Base-by-base conservation (phyloP, 148 eudicot species). In the Simmondsia chinensis region DNA sequence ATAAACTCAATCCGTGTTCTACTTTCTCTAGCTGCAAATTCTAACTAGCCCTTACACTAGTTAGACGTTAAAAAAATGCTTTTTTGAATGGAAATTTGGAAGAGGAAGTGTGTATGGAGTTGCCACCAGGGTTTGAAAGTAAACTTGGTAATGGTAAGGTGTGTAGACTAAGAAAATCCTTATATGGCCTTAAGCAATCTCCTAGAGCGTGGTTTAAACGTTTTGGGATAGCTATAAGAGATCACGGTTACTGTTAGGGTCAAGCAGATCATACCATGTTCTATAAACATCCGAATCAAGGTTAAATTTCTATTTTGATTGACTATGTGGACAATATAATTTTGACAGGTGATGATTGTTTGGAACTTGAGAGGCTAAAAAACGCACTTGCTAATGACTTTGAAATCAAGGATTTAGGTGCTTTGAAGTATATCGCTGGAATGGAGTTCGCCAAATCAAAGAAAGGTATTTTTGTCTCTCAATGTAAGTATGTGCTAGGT, bases 181-280 rank as follows among this genome's bases (percentile, higher is more conserved):
- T 17, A 29, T 45, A 45, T 16, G n/a, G 35, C 22, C 50, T 15
- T 2, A 29, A 29, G 15, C 35, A 45, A 9, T 15, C 50, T 45
- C 48, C 32, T 8, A 43, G 48, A 43, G 48, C 48, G 25, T 45
- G 50, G 35, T 29, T 27, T 27, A n/a, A 45, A 27, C 35, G n/a
- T n/a, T n/a, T n/a, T n/a, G 35, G 35, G 20, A 15, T 2, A 16
- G 16, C 33, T 28, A 11, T 29, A 1, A 45, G 8, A 7, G 24
- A 20, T 23, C 17, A 44, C 28, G 49, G 49, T 25, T 44, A 26
- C 28, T 12, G 32, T 12, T 34, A 25, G 15, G 28, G 34, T 26
- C 49, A 44, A 16, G 49, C 49, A 27, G n/a, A 25, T 13, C 49
- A 44, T 15, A 52, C 35, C 7, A 44, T 25, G 20, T 44, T 44